Base-by-base conservation (phyloP, 139 green algal species). In the Chlamydomonas applanata region DNA sequence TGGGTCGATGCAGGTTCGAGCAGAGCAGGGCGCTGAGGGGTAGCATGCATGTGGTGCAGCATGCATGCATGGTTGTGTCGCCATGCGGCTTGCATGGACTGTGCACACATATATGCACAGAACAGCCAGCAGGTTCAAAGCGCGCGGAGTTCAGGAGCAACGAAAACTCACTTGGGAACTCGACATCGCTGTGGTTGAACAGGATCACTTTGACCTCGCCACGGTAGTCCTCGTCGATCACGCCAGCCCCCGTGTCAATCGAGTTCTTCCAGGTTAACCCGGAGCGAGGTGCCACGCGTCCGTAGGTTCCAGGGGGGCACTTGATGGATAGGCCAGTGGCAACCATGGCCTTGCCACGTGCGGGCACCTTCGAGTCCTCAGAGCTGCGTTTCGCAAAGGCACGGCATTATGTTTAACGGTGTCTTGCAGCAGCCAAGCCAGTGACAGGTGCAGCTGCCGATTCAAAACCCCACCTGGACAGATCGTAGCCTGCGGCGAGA, bases 171-270 rank as follows among this genome's bases (percentile, higher is more conserved):
- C 91, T 88, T 52, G 79, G 32, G 71, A 98, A 99, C 52, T 97
- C 94, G 0, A 72, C 62, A 27, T 98, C 91, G 7, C 83, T 87
- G 75, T 97, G 91, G 86, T 99, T 99, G 86, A 99, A 99, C 17
- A 99, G 91, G 44, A 99, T 89, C 24, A 99, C 96, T 30, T 91
- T 89, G 22, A 99, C 87, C 19, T 90, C 76, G 9, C 96, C 96
- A 0, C 96, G 81, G 85, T 99, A 99, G 85, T 99, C 96, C 82
- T 95, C 91, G 64, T 99, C 96, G 16, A 99, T 88, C 22, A 99
- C 96, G 25, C 96, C 96, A 9, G 95, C 96, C 7, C 94, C 96
- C 3, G 90, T 93, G 82, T 98, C 94, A 46, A 99, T 99, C 74
- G 92, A 97, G 74, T 98, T 80, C 86, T 99, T 99, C 25, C 85